A percentile compares a stretch with the other conserved stretches of the same genome.
Evolutionary conservation across 495 filamentous ascomycete species (phyloP).

Genomic region (Hypomontagnella monticulosa): DNA sequence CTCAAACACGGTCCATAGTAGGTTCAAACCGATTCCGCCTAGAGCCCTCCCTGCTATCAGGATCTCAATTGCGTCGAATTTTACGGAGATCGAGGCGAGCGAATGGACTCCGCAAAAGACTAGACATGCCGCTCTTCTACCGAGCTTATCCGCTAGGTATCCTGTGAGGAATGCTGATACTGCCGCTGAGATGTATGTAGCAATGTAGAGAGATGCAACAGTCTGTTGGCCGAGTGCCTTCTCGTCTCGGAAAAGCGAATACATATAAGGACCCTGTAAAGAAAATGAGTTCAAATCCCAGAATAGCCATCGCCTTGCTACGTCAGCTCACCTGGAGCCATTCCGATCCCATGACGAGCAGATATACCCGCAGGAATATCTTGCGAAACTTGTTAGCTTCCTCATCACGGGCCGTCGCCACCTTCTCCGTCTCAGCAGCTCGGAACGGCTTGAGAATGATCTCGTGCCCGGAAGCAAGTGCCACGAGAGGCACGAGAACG

Average conservation of each 20-base stretch:
- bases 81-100: conserved; percentile 56
- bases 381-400: conserved; percentile 49
- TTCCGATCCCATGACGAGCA: conserved; percentile 55
- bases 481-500: conserved; percentile 35
- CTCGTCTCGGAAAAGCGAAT: conserved; percentile 58
- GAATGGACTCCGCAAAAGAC: conserved; percentile 56
- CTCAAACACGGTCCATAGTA: conserved; percentile 60
- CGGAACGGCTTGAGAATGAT: conserved; percentile 21
- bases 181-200: conserved; percentile 56
- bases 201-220: conserved; percentile 57
- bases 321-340: conserved; percentile 56
- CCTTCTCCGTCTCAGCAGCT: conserved; percentile 13
- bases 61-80: conserved; percentile 48
- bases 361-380: conserved; percentile 56
- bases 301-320: neutral
- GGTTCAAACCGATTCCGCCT: conserved; percentile 55
- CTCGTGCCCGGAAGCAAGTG: conserved; percentile 19
- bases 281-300: neutral
- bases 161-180: conserved; percentile 59
- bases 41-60: conserved; percentile 55
- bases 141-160: conserved; percentile 55
- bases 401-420: conserved; percentile 9
- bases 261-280: conserved; percentile 57
- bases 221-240: conserved; percentile 54
- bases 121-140: conserved; percentile 53